Conservation (phyloP, 495 filamentous ascomycete genomes). For the Aspergillus heteromorphus region DNA sequence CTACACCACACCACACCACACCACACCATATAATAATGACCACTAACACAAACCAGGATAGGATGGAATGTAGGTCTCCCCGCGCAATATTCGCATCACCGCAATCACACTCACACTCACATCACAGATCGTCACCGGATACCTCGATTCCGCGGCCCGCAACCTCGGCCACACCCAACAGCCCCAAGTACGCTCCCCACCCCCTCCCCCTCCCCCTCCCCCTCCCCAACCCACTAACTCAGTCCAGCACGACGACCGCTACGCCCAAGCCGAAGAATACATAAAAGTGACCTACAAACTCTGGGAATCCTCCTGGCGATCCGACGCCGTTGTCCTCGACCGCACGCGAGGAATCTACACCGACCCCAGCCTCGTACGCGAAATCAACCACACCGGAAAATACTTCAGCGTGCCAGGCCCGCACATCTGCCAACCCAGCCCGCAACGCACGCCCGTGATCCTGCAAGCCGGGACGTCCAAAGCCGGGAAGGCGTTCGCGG, state of each 20-base stretch:
- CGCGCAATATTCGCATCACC: neutral
- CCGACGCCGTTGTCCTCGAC: conserved; percentile 58
- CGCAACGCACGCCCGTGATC: conserved; percentile 61
- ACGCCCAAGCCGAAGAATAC: conserved; percentile 64
- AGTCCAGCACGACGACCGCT: conserved; percentile 64
- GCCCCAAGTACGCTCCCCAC: conserved; percentile 25
- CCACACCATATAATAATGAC: neutral
- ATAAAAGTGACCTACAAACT: conserved; percentile 65
- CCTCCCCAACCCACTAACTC: too few relatives aligned
- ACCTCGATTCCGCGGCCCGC: conserved; percentile 60
- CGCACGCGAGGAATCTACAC: conserved; percentile 52
- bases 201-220: neutral
- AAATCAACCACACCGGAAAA: conserved; percentile 63
- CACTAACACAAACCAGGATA: conserved; percentile 20
- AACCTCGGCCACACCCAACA: conserved; percentile 55
- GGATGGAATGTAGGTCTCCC: conserved; percentile 51
- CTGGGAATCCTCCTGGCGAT: conserved; percentile 62
- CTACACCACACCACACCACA: neutral
- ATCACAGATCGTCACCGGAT: conserved; percentile 56
- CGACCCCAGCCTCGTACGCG: conserved; percentile 50
- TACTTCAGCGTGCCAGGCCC: conserved; percentile 62
- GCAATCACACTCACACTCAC: conserved; percentile 1
- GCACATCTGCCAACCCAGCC: conserved; percentile 58
- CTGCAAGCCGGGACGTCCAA: conserved; percentile 61
- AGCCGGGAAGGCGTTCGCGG: conserved; percentile 58